Evolutionary conservation across 805 yeast genomes (phyloP).

Genomic region (Yamadazyma nakazawae): DNA sequence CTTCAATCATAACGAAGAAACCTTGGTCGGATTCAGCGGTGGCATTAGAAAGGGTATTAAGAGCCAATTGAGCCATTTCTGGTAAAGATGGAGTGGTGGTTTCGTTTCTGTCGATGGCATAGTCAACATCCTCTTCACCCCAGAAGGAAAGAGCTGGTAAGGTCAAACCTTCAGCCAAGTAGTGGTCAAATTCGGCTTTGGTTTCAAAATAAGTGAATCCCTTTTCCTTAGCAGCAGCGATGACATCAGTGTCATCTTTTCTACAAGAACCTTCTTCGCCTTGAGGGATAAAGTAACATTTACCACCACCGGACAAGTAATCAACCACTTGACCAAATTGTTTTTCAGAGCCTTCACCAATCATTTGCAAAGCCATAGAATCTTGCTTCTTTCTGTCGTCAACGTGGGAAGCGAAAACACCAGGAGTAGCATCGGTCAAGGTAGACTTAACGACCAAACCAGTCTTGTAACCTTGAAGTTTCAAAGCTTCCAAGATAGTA

Average conservation of each 20-base stretch:
- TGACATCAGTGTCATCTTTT: constrained; percentile 63
- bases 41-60: constrained; percentile 60
- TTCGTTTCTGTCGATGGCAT: constrained; percentile 71
- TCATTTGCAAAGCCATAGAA: constrained; percentile 80
- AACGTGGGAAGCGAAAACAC: constrained; percentile 80
- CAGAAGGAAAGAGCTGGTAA: constrained; percentile 77
- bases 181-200: constrained; percentile 54
- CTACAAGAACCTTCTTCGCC: constrained; percentile 57
- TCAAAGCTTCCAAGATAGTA: constrained; percentile 83
- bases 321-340: constrained; percentile 77
- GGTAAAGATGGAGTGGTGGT: constrained; percentile 65
- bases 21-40: constrained; percentile 73
- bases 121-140: constrained; percentile 78
- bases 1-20: constrained; percentile 81
- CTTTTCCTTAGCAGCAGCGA: constrained; percentile 54
- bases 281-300: constrained; percentile 73
- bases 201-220: constrained; percentile 58
- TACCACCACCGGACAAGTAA: constrained; percentile 87
- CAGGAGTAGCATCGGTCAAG: constrained; percentile 94
- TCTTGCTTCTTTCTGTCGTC: constrained; percentile 76
- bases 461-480: constrained; percentile 73
- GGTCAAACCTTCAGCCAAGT: constrained; percentile 54
- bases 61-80: constrained; percentile 74
- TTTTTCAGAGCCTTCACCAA: constrained; percentile 55
- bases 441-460: constrained; percentile 92